Evolutionary conservation across 305 asterid species (phyloP), one percentile per base, ranked within the genome.

Genomic region (Rubia tinctorum): DNA sequence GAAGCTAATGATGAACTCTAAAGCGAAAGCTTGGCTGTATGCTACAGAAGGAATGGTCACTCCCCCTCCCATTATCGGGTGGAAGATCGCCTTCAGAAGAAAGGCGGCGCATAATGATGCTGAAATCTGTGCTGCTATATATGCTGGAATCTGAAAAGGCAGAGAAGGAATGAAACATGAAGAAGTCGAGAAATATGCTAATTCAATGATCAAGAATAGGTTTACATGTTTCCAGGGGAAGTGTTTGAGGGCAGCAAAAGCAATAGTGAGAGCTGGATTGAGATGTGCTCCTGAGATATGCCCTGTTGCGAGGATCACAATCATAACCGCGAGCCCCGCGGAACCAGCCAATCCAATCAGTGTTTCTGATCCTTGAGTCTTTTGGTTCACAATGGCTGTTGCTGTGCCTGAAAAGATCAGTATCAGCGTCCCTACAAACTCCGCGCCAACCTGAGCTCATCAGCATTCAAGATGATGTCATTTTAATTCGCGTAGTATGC

Each of bases 261-360:
- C 96, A 71, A 92, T 79, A 14, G 98, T 92, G 62, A 92, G 43
- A 0, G 95, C 81, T 6, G 98, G 98, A 79, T 92, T 92, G 72
- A 92, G 88, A 74, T 92, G 97, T 2, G 98, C 98, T 22, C 98
- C 98, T 15, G 98, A 92, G 81, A 92, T 92, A 78, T 92, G 98
- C 7, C 98, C 97, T 0, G 95, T 90, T n/a, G 98, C 86, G 20
- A 90, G 89, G 64, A 92, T 88, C 22, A 92, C 91, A 51, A 89
- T 79, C 96, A 89, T 90, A 20, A 86, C 95, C 20, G 98, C 97
- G 14, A 92, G 90, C 0, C 98, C 98, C 3, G 86, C 42, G 15
- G 97, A 79, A 6, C 84, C 88, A 0, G 98, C 93, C 27, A 82
- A 77, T 59, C 97, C 95, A 1, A 92, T 49, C 6, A 91, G 90